phyloP scores from a whole-genome alignment of 2,329 filamentous ascomycete genomes.

The Beauveria varroae region DNA sequence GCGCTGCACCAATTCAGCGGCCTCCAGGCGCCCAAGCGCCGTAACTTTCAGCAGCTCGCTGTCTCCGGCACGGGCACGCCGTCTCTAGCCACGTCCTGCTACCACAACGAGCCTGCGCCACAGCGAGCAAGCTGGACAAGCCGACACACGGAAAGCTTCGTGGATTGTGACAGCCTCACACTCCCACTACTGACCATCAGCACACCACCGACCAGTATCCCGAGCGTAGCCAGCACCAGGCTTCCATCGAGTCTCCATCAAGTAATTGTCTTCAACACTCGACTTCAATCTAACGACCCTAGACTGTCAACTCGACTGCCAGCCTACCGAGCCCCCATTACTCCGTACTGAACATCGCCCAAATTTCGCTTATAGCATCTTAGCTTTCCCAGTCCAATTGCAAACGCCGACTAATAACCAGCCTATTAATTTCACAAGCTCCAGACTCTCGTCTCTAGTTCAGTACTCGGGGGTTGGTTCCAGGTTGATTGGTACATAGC shows the following conservation, averaged over 20 bases:
- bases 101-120: neutral
- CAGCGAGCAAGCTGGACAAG: neutral
- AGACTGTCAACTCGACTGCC: neutral
- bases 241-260: neutral
- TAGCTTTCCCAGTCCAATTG: neutral
- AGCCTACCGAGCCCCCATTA: neutral
- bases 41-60: neutral
- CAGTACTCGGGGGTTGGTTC: neutral
- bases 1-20: neutral
- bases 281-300: neutral
- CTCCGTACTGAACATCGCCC: too few relatives aligned
- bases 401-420: neutral
- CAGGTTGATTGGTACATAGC: neutral
- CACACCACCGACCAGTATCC: neutral
- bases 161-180: neutral
- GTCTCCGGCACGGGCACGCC: neutral
- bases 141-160: neutral
- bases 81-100: neutral
- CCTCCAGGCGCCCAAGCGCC: neutral
- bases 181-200: neutral
- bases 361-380: neutral
- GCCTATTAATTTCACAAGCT: neutral
- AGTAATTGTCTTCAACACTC: neutral
- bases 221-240: neutral
- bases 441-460: neutral